Evolutionary conservation across 495 filamentous ascomycete genomes (phyloP).

Genomic region (Copromyces sp.): DNA sequence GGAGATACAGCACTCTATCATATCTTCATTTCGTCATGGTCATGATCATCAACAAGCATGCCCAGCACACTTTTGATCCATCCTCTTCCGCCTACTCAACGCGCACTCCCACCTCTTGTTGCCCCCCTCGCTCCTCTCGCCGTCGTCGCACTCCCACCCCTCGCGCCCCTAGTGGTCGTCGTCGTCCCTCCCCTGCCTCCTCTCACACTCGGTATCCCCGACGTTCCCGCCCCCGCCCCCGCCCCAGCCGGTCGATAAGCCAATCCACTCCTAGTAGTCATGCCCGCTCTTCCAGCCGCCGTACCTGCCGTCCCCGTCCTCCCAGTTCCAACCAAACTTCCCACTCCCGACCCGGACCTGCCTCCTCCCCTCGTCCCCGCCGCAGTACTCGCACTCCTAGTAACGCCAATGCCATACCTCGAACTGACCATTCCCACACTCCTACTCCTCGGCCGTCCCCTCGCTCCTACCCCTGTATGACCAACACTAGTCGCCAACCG

Average conservation of each 20-base stretch:
- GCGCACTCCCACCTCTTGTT: constrained; percentile 6
- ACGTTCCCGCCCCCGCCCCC: neutral
- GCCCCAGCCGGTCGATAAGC: neutral
- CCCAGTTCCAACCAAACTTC: neutral
- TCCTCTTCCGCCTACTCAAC: neutral
- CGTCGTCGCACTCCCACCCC: constrained; percentile 12
- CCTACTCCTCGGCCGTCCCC: constrained; percentile 14
- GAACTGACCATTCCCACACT: constrained; percentile 11
- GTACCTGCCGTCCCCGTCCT: neutral
- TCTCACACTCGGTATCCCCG: neutral
- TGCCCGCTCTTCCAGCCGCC: neutral
- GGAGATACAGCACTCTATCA: neutral
- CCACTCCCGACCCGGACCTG: constrained; percentile 18
- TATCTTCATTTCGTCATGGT: neutral
- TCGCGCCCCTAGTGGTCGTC: constrained; percentile 3
- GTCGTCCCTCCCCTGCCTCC: constrained; percentile 21
- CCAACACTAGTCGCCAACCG: constrained; percentile 31
- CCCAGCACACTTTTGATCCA: neutral
- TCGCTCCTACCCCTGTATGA: constrained; percentile 15
- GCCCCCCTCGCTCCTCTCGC: constrained; percentile 1
- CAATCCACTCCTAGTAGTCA: neutral
- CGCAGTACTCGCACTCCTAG: constrained; percentile 19
- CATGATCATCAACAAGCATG: neutral
- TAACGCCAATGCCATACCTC: constrained; percentile 20
- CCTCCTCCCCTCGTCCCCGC: constrained; percentile 32